These are phyloP conservation scores for Silene uniflora DNA, from an alignment of 148 eudicot species.

Conservation along the genomic window DNA sequence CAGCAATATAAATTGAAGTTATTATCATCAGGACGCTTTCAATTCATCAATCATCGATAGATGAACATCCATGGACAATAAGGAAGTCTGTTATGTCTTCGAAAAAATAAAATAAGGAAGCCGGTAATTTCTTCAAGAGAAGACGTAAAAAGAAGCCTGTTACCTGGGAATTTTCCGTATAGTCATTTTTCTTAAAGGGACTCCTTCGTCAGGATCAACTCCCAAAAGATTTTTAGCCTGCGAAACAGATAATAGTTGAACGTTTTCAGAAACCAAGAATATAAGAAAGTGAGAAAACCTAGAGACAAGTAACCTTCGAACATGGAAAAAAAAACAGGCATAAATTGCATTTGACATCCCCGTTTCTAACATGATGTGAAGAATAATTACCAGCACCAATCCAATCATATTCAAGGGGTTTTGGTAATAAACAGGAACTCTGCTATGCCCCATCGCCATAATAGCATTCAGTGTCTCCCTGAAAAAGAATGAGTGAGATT, in stretches of 20 bases:
- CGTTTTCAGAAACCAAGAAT: neutral
- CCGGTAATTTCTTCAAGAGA: too few species aligned
- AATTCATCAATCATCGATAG: neutral
- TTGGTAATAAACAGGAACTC: slow-evolving; percentile 83
- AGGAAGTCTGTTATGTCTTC: slow-evolving; percentile 16
- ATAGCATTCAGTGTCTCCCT: too few species aligned
- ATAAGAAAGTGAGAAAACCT: neutral
- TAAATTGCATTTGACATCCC: neutral
- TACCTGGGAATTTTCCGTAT: slow-evolving; percentile 87
- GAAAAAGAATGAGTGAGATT: too few species aligned
- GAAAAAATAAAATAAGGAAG: too few species aligned
- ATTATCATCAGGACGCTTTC: neutral
- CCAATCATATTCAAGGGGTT: slow-evolving; percentile 72
- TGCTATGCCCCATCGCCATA: slow-evolving; percentile 91
- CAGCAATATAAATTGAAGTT: neutral
- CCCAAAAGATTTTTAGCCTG: slow-evolving; percentile 85
- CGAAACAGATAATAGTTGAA: neutral
- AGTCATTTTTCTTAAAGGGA: slow-evolving; percentile 74
- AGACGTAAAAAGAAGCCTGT: neutral
- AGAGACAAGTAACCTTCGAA: neutral
- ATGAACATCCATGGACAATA: neutral
- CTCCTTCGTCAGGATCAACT: slow-evolving; percentile 72
- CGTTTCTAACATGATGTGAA: slow-evolving; percentile 5
- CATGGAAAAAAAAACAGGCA: neutral
- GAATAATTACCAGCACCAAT: slow-evolving; percentile 61